phyloP scores from a whole-genome alignment of 257 asterid species.

The Nicotiana knightiana region DNA sequence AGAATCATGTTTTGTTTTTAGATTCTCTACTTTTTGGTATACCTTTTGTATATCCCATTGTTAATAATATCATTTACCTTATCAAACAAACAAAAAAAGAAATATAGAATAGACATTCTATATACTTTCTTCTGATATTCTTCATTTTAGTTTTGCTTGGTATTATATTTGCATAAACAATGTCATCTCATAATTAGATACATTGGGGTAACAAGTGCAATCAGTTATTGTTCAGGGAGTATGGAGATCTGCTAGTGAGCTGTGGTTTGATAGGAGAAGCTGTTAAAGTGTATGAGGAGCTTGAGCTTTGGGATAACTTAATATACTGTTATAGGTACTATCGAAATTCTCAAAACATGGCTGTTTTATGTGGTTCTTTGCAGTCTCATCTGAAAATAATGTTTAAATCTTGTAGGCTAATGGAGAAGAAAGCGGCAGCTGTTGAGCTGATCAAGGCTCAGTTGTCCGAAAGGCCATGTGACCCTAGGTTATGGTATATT shows the following conservation, averaged over 20 bases:
- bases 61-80: no score
- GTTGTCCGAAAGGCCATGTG: constrained; percentile 59
- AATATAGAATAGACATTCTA: background rate
- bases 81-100: no score
- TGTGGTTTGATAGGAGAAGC: constrained; percentile 94
- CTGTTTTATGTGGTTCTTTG: background rate
- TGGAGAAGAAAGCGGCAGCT: constrained; percentile 92
- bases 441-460: constrained; percentile 69
- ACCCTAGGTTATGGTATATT: constrained; percentile 67
- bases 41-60: no score
- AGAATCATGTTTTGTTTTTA: no score
- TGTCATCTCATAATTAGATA: background rate
- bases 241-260: constrained; percentile 80
- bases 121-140: background rate
- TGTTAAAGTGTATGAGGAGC: constrained; percentile 71
- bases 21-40: no score
- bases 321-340: constrained; percentile 60
- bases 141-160: constrained; percentile 3
- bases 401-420: constrained; percentile 21
- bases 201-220: background rate
- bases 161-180: background rate
- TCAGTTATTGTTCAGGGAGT: constrained; percentile 49
- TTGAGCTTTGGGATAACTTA: constrained; percentile 96
- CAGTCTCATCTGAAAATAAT: constrained; percentile 5
- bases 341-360: background rate